Evolutionary conservation across 2,329 filamentous ascomycete species (phyloP), one percentile per base, ranked within the genome.

Genomic region (Sclerotinia minor): DNA sequence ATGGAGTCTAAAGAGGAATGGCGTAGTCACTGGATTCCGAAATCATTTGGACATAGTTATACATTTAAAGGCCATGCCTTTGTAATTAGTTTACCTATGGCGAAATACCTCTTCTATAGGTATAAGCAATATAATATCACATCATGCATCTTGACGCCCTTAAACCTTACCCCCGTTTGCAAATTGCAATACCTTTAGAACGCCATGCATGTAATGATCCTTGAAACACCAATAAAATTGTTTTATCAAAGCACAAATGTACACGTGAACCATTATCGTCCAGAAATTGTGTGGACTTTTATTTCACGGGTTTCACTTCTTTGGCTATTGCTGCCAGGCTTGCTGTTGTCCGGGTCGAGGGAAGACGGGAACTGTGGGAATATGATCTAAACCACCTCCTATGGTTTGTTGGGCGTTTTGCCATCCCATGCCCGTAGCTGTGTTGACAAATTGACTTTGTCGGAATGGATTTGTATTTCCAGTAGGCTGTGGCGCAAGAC

Each of bases 381-480:
- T 76, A 71, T 91, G 87, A 76, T 97, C 92, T 65, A 95, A 77
- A 9, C 88, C 90, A 5, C 93, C 92, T 71, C 96, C 91, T 5
- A 95, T 94, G 11, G 90, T 86, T 75, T 92, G 87, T 72, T 89
- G 88, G 69, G 87, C 86, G 71, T 89, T 85, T 78, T 97, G 94
- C 92, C 95, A 98, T 1, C 92, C 92, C 78, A 92, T 84, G 0
- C 94, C 94, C 0, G 93, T 96, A 71, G 88, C 84, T 75, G 96
- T 93, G 76, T 96, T 95, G 64, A 96, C 89, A 78, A 97, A 96
- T 5, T 89, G 88, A 57, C 91, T 92, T 76, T 98, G 93, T 21
- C 95, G 87, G 84, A 98, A 98, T 0, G 95, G 95, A 75, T 99
- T 99, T 2, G 94, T 97, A 75, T 87, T 92, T 11, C 93, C 94